Base-by-base conservation (phyloP, 2,329 filamentous ascomycete species). In the Raffaelea arxii region DNA sequence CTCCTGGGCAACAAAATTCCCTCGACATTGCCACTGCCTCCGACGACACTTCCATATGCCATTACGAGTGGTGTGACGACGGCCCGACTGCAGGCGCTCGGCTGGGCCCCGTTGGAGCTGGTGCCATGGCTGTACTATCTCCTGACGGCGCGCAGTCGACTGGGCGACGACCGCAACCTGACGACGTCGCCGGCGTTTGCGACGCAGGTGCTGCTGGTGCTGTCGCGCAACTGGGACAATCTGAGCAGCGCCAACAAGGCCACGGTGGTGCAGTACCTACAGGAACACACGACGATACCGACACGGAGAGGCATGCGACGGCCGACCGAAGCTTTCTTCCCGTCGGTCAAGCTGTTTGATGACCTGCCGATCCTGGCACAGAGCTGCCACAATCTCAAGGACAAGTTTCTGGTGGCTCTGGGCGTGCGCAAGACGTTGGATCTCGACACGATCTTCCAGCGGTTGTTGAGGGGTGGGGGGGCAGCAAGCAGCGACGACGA, bases 391-490 rank as follows among this genome's bases (percentile, higher is more conserved):
- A 78, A 81, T 25, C 77, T 96, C 12, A 97, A 96, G 60, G 91
- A 97, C 40, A 96, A 94, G 61, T 86, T 98, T 51, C 65, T 98
- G 38, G 68, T 76, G 3, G 78, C 86, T 2, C 70, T 98, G 25
- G 91, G 92, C 3, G 90, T 98, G 23, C 81, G 92, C 49, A 97
- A 97, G 67, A 98, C 92, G 0, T 82, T 98, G 19, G 92, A 98
- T 55, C 70, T 98, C 2, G 88, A 88, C 25, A 91, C 94, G 25
- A 94, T 98, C 25, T 97, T 98, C 57, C 84, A 86, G 22, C 78
- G 91, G 39, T 74, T 98, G 38, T 75, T 96, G 54, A 81, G 76
- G 44, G 73, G 75, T 16, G 70, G 79, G 0, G 58, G 69, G 1
- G 67, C 73, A 14, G 63, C 62, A 12, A 23, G 41, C 5, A 16